Conservation (phyloP, 2,329 filamentous ascomycete genomes). For the Aspergillus brunneoviolaceus region DNA sequence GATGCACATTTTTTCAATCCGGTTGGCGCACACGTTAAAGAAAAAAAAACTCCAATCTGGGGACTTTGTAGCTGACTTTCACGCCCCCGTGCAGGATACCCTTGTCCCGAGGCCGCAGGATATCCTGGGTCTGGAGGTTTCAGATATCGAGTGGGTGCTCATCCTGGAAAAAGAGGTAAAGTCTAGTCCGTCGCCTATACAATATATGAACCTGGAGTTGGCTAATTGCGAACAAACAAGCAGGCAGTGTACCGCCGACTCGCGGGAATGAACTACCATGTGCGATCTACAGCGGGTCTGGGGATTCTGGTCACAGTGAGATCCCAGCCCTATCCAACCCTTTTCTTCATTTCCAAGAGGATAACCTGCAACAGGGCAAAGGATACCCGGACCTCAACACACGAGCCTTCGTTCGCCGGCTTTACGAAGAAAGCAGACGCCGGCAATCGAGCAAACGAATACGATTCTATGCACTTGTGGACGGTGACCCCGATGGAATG, state of each 20-base stretch:
- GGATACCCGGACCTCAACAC: constrained; percentile 64
- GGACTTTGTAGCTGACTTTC: neutral
- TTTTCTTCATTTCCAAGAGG: neutral
- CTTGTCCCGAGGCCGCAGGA: constrained; percentile 53
- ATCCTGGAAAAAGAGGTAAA: constrained; percentile 64
- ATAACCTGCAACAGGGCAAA: constrained; percentile 52
- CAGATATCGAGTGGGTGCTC: constrained; percentile 56
- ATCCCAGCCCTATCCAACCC: neutral
- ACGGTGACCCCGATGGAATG: constrained; percentile 63
- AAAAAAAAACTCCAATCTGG: too few relatives aligned
- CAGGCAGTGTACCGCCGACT: constrained; percentile 62
- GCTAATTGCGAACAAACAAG: neutral
- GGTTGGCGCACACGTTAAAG: neutral
- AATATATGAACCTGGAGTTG: neutral
- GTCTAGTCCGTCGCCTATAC: neutral
- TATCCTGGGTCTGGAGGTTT: constrained; percentile 47
- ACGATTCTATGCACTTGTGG: constrained; percentile 56
- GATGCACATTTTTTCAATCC: constrained; percentile 38
- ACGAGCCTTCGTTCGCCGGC: constrained; percentile 51
- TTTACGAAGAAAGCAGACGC: constrained; percentile 34
- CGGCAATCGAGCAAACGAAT: constrained; percentile 28
- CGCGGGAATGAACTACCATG: constrained; percentile 50
- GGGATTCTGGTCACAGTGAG: constrained; percentile 59
- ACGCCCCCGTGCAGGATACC: constrained; percentile 42
- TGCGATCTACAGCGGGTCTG: constrained; percentile 37